A percentile compares a stretch with the other conserved stretches of the same genome.
phyloP scores from a whole-genome alignment of 2,329 filamentous ascomycete species.

The Ascochyta fabae region DNA sequence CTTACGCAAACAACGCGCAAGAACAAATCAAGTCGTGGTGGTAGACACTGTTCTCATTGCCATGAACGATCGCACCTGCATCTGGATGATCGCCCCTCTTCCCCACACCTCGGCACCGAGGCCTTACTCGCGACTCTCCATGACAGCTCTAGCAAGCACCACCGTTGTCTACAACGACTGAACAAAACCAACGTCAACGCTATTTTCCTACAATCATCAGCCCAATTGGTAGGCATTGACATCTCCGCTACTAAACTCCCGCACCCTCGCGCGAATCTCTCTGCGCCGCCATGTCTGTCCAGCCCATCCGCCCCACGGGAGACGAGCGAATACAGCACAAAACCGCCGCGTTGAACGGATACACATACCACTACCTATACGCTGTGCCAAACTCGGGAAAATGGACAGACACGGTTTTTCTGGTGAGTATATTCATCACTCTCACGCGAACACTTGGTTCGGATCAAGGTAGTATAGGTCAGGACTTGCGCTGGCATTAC shows the following conservation, averaged over 20 bases:
- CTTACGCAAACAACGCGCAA: too few relatives aligned
- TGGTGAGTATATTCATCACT: conserved; percentile 48
- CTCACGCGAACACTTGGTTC: neutral
- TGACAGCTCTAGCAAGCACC: neutral
- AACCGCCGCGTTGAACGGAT: conserved; percentile 69
- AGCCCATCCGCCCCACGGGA: conserved; percentile 67
- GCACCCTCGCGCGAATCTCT: neutral
- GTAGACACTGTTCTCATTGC: too few relatives aligned
- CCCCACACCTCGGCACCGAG: conserved; percentile 20
- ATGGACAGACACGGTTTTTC: conserved; percentile 61
- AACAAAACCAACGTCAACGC: neutral
- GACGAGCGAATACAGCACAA: conserved; percentile 72
- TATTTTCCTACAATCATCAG: neutral
- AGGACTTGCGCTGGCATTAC: neutral
- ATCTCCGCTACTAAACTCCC: neutral
- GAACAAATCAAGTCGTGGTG: too few relatives aligned
- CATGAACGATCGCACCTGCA: neutral
- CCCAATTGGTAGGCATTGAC: neutral
- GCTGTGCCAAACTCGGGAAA: conserved; percentile 53
- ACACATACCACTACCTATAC: conserved; percentile 70
- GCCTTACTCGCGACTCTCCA: conserved; percentile 8
- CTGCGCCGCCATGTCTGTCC: conserved; percentile 39
- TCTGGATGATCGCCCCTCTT: conserved; percentile 2
- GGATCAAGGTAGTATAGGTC: too few relatives aligned
- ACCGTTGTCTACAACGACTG: neutral